Base-by-base conservation (phyloP, 345 rosid genomes). In the Kandelia obovata region DNA sequence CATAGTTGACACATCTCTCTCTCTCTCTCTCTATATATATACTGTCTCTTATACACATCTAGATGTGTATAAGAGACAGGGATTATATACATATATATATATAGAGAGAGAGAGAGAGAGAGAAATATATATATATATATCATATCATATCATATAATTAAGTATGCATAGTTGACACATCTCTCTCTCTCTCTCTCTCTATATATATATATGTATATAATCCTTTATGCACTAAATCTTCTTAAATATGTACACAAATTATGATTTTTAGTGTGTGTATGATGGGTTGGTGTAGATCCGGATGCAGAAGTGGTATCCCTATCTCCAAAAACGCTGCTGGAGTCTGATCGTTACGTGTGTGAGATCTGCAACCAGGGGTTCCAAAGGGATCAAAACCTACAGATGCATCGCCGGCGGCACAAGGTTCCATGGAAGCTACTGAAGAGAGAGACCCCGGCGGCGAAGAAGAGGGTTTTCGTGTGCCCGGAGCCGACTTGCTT, bases 281-380 rank as follows among this genome's bases (percentile, higher is more conserved):
- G 19, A 31, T 16, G 64, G 21, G 53, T 34, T 34, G 5, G 37
- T 69, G 73, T 63, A 93, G 98, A 94, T 94, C 98, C 98, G 64
- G 98, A 91, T 81, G 97, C 98, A 19, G 98, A 88, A 62, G 98
- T 93, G 69, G 87, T 93, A 34, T 83, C 98, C 19, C 77, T 94
- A 39, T 89, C 98, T 4, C 98, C 98, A 20, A 91, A 83, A 77
- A 94, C 97, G 4, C 81, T 94, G 9, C 75, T 94, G 64, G 97
- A 94, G 75, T 94, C 98, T 53, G 98, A 94, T 77, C 91, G 87
- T 62, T 94, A 91, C 77, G 84, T 94, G 23, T 94, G 97, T 52
- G 98, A 94, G 92, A 94, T 94, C 85, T 94, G 98, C 81, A 94
- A 87, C 83, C 97, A 91, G 73, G 98, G 97, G 17, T 94, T 94